Conservation (phyloP, 768 basidiomycete species). For the Tylopilus felleus region DNA sequence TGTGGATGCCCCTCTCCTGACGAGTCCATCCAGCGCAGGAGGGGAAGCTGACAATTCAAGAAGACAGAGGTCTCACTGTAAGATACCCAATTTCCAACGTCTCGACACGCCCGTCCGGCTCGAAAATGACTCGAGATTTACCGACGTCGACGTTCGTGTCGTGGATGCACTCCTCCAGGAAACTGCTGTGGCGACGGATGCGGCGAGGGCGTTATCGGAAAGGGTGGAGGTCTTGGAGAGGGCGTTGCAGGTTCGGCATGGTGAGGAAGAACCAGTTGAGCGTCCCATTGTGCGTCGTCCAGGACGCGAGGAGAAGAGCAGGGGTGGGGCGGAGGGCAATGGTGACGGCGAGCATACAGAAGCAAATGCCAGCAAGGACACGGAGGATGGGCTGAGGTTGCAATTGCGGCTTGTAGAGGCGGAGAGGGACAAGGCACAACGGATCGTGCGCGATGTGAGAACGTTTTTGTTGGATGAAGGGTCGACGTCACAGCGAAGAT, state of each 20-base stretch:
- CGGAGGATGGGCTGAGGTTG: conserved; percentile 8
- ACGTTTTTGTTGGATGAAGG: conserved; percentile 16
- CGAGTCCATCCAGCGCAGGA: neutral
- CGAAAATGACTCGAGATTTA: neutral
- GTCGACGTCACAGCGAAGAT: neutral
- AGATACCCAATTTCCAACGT: neutral
- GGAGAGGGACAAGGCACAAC: conserved; percentile 20
- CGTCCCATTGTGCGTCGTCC: neutral
- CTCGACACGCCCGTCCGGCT: conserved; percentile 13
- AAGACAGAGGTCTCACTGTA: neutral
- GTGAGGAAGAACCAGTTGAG: neutral
- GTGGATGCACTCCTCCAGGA: conserved; percentile 19
- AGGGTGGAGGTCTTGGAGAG: conserved; percentile 25
- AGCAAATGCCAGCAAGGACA: neutral
- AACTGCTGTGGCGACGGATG: conserved; percentile 15
- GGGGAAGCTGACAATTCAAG: neutral
- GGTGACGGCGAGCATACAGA: neutral
- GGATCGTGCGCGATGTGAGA: conserved; percentile 15
- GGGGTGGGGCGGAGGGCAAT: neutral
- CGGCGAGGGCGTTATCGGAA: conserved; percentile 18
- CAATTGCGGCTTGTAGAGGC: conserved; percentile 14
- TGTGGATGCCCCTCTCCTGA: neutral
- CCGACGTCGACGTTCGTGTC: conserved; percentile 2
- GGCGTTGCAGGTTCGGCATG: conserved; percentile 8
- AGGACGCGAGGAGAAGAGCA: neutral